Evolutionary conservation across 768 basidiomycete genomes (phyloP), one percentile per base, ranked within the genome.

Genomic region (Leccinum variicolor): DNA sequence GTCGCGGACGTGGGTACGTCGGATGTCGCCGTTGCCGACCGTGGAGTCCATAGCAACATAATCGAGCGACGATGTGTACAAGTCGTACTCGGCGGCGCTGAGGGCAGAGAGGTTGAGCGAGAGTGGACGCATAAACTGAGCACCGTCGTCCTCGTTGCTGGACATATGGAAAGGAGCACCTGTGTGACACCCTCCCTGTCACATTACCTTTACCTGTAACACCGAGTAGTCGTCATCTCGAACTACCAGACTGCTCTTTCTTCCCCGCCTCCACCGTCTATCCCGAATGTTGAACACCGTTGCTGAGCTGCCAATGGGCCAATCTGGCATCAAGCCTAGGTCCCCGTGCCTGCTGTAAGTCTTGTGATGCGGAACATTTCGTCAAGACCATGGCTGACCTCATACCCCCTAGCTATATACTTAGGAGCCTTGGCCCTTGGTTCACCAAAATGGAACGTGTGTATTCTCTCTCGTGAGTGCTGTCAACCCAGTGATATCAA

Each of bases 31-130:
- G 53, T 39, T 29, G n/a, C 71, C 58, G 31, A 66, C 62, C 45
- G 72, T 65, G 33, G 69, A 68, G 58, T 76, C 75, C 9, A 72
- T 58, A 43, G 77, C 72, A 43, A 87, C 75, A 58, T 85, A 86
- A 50, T 69, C 68, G 43, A 92, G 74, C 39, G 83, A 82, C 1
- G 79, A 58, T 0, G 86, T 90, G 73, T 88, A 92, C 21, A 86
- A 67, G 14, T 75, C 69, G 69, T 90, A 92, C 69, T 92, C 90
- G 17, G 76, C 73, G 69, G 90, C 82, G 63, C 80, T 90, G 58
- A 92, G 84, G 0, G 90, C 90, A 34, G 90, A 91, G 19, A 83
- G 76, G 62, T 92, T 89, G 6, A 92, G 80, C n/a, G 75, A 79
- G 25, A 90, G 79, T 45, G 80, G 82, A 52, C 89, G 81, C 85